These are phyloP conservation scores for Claviceps cyperi DNA, from an alignment of 2,329 filamentous ascomycete species.

Conservation along the genomic window DNA sequence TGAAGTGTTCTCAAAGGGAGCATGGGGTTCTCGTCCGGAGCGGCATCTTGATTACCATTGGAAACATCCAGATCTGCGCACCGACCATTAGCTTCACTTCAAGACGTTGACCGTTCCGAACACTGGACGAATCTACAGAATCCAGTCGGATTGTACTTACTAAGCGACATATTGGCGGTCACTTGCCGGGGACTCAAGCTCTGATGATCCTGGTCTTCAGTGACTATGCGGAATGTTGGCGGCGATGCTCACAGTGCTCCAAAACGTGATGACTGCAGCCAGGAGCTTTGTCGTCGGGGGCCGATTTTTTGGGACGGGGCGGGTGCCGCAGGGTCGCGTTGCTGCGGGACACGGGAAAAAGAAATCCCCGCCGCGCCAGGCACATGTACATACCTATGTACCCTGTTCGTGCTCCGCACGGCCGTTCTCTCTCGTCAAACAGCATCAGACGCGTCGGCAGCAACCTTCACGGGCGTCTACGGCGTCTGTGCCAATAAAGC, in stretches of 20 bases:
- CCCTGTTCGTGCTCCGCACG: too few species aligned
- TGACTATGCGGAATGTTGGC: not conserved
- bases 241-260: constrained; percentile 9
- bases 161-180: constrained; percentile 23
- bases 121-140: too few species aligned
- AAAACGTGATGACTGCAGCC: constrained; percentile 1
- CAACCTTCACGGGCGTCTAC: too few species aligned
- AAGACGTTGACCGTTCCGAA: constrained; percentile 11
- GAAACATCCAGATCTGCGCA: constrained; percentile 63
- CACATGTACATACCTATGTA: too few species aligned
- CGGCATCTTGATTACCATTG: constrained; percentile 41
- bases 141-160: constrained; percentile 16
- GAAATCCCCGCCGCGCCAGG: constrained; percentile 5
- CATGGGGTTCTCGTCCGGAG: not conserved
- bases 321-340: constrained; percentile 9
- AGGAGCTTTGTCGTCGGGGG: constrained; percentile 16
- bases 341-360: constrained; percentile 20
- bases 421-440: too few species aligned
- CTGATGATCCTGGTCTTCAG: constrained; percentile 6
- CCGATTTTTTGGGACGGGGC: constrained; percentile 17
- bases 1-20: not conserved
- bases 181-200: constrained; percentile 14
- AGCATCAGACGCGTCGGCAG: too few species aligned
- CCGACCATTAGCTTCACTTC: constrained; percentile 19
- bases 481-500: too few species aligned